A percentile compares a stretch with the other conserved stretches of the same genome.
Conservation (phyloP, 768 basidiomycete genomes). For the Polyporus arcularius region DNA sequence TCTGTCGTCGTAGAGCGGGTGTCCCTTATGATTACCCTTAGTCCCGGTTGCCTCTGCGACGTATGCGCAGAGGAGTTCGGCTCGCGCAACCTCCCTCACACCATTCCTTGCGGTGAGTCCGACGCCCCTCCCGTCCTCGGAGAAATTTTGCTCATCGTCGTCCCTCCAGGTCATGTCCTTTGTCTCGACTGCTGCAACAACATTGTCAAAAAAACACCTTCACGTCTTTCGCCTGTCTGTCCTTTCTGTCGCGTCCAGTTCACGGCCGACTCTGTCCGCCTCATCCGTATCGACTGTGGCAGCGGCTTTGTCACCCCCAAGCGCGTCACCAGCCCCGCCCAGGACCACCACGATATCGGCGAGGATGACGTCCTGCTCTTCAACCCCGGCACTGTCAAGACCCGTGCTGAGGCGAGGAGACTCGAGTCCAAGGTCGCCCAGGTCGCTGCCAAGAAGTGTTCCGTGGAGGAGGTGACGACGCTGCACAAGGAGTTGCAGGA, state of each 20-base stretch:
- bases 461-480: constrained; percentile 79
- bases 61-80: constrained; percentile 88
- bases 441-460: constrained; percentile 83
- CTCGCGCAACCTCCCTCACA: constrained; percentile 71
- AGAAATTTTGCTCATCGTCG: constrained; percentile 28
- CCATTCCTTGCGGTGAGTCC: constrained; percentile 75
- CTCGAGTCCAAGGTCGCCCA: constrained; percentile 78
- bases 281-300: constrained; percentile 77
- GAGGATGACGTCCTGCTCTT: constrained; percentile 31
- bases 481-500: constrained; percentile 79
- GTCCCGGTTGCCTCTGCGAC: constrained; percentile 83
- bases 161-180: constrained; percentile 69
- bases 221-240: constrained; percentile 71
- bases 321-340: constrained; percentile 49
- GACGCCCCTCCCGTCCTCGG: constrained; percentile 13
- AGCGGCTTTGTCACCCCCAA: constrained; percentile 72
- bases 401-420: constrained; percentile 56
- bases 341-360: constrained; percentile 44
- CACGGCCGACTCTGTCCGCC: constrained; percentile 62
- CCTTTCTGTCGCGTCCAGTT: constrained; percentile 85
- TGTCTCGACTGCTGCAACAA: constrained; percentile 76
- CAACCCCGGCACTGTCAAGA: constrained; percentile 29
- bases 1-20: constrained; percentile 26
- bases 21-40: constrained; percentile 72
- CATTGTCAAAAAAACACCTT: constrained; percentile 79